phyloP scores from a whole-genome alignment of 257 asterid species.

The Nicotiana benthamiana region DNA sequence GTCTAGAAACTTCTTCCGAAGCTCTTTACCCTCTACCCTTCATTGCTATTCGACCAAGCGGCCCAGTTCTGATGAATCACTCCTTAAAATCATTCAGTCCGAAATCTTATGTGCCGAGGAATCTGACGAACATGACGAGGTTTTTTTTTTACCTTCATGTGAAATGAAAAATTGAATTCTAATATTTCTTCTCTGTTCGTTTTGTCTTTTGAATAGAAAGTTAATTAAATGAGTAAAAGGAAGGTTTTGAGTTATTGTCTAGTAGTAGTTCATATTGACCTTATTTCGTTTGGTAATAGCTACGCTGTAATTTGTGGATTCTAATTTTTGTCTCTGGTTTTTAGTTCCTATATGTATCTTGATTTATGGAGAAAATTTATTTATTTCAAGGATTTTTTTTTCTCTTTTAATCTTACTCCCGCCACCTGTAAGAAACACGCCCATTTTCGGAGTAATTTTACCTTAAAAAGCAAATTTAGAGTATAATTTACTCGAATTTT shows the following conservation, averaged over 20 bases:
- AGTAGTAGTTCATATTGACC: background rate
- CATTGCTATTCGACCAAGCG: slow-evolving; percentile 31
- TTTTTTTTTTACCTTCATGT: background rate
- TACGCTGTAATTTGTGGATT: background rate
- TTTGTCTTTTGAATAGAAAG: too few relatives aligned
- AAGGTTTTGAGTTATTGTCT: background rate
- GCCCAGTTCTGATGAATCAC: slow-evolving; percentile 44
- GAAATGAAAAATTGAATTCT: background rate
- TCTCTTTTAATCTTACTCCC: background rate
- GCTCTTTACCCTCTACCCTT: slow-evolving; percentile 36
- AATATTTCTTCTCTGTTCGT: background rate
- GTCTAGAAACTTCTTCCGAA: slow-evolving; percentile 15
- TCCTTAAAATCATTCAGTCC: slow-evolving; percentile 37
- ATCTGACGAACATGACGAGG: slow-evolving; percentile 6
- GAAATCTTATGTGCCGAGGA: slow-evolving; percentile 56
- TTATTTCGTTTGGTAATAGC: background rate
- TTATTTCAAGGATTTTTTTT: background rate
- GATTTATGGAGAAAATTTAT: background rate
- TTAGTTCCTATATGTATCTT: background rate
- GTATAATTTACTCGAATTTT: too few relatives aligned
- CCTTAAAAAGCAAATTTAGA: background rate
- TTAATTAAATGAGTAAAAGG: background rate
- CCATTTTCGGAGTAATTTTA: background rate
- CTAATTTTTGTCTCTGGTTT: background rate
- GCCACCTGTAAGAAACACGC: background rate